Evolutionary conservation across 306 rosid genomes (phyloP).

Genomic region (Gillenia trifoliata): DNA sequence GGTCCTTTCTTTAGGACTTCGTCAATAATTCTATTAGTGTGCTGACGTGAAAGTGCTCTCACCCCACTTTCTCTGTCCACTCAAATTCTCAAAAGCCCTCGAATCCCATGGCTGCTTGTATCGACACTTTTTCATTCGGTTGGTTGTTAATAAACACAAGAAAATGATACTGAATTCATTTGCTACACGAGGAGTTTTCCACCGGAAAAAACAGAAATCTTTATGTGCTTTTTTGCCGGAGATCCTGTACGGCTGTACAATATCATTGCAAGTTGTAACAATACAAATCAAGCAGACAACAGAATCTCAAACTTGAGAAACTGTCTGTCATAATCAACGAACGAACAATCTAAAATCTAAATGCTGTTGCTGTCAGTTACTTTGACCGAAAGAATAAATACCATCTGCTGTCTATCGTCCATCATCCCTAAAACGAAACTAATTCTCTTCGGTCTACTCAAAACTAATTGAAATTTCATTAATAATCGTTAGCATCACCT

Average conservation of each 20-base stretch:
- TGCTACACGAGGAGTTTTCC: too few species aligned
- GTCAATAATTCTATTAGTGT: too few species aligned
- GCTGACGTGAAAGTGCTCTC: too few species aligned
- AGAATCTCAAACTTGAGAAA: not conserved
- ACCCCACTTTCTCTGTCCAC: too few species aligned
- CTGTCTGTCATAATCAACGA: not conserved
- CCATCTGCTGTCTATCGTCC: not conserved
- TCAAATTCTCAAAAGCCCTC: too few species aligned
- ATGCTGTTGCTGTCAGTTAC: not conserved
- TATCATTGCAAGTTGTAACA: not conserved
- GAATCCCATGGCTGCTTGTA: too few species aligned
- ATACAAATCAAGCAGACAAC: not conserved
- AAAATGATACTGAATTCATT: too few species aligned
- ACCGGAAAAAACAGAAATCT: too few species aligned
- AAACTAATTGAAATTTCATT: not conserved
- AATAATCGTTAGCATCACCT: not conserved
- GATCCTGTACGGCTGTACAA: not conserved
- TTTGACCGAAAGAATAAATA: not conserved
- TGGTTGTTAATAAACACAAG: too few species aligned
- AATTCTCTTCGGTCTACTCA: not conserved
- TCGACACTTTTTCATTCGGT: too few species aligned
- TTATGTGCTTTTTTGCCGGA: too few species aligned
- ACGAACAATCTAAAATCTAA: not conserved
- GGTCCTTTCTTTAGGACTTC: too few species aligned
- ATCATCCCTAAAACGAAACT: not conserved